Percentiles rank a stretch among this genome's conserved stretches.
phyloP scores from a whole-genome alignment of 257 asterid species.

The Buddleja alternifolia region DNA sequence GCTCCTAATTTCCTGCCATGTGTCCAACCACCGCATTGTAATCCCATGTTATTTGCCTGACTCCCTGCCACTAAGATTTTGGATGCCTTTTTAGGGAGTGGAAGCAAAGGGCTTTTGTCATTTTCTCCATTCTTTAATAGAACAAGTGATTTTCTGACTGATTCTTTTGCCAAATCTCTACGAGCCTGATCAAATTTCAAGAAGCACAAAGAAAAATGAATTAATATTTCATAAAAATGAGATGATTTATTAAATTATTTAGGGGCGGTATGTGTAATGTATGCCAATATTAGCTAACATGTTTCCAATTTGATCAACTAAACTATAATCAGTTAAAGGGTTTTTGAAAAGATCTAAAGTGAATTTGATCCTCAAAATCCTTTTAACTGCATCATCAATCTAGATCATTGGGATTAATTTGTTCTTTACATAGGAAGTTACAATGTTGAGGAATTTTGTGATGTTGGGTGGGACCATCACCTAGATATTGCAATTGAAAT shows the following conservation, averaged over 20 bases:
- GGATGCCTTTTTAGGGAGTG: conserved; percentile 29
- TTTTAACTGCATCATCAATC: conserved; percentile 65
- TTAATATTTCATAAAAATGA: too few species aligned
- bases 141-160: conserved; percentile 39
- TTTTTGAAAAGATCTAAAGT: conserved; percentile 61
- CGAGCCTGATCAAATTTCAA: conserved; percentile 6
- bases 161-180: conserved; percentile 38
- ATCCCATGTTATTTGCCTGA: conserved; percentile 38
- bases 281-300: conserved; percentile 26
- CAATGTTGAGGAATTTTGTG: conserved; percentile 40
- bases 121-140: conserved; percentile 35
- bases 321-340: conserved; percentile 55
- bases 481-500: conserved; percentile 25
- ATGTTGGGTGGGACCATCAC: conserved; percentile 53
- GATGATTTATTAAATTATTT: too few species aligned
- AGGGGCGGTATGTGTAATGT: too few species aligned
- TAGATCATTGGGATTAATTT: conserved; percentile 52
- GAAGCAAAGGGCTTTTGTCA: conserved; percentile 24
- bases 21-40: conserved; percentile 43
- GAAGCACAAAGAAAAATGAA: neutral
- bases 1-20: conserved; percentile 57
- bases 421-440: conserved; percentile 45
- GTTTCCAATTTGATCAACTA: conserved; percentile 47
- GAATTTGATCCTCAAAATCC: conserved; percentile 66
- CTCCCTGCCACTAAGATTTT: conserved; percentile 39